Base-by-base conservation (phyloP, 2,329 filamentous ascomycete species). In the Neonectria punicea region DNA sequence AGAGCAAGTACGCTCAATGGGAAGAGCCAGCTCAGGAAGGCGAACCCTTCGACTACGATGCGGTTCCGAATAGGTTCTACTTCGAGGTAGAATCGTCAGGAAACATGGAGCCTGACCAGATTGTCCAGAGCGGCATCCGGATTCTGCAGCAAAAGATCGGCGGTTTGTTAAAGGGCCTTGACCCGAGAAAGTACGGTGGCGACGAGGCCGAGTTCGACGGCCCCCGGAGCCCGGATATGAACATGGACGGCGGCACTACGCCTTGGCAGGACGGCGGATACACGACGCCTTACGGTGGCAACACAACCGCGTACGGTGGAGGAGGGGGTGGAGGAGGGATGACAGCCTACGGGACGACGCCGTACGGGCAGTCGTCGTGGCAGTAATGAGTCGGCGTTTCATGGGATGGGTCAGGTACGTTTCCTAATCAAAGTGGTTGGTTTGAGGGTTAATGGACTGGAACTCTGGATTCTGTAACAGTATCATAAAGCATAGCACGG, bases 71-170 rank as follows among this genome's bases (percentile, higher is more conserved):
- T 66, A 89, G 88, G 70, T 99, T 98, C 84, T 99, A 98, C 84
- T 92, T 95, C 75, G 94, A 98, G 76, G 91, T 99, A 51, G 96
- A 99, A 80, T 91, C 92, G 51, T 90, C 92, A 41, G 96, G 96
- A 39, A 93, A 90, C 73, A 88, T 98, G 66, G 93, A 96, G 32
- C 95, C 96, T 0, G 95, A 99, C 75, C 87, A 89, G 67, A 96
- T 98, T 72, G 89, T 99, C 56, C 90, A 94, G 73, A 90, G 93
- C 74, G 94, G 94, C 36, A 97, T 99, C 78, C 90, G 92, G 68
- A 91, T 93, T 30, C 84, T 99, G 61, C 96, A 98, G 79, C 88
- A 92, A 71, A 99, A 99, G 82, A 88, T 99, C 39, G 96, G 94
- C 2, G 86, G 86, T 4, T 87, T 98, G 43, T 91, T 97, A 66